Conservation (phyloP, 2,329 filamentous ascomycete species). For the Triangularia verruculosa region DNA sequence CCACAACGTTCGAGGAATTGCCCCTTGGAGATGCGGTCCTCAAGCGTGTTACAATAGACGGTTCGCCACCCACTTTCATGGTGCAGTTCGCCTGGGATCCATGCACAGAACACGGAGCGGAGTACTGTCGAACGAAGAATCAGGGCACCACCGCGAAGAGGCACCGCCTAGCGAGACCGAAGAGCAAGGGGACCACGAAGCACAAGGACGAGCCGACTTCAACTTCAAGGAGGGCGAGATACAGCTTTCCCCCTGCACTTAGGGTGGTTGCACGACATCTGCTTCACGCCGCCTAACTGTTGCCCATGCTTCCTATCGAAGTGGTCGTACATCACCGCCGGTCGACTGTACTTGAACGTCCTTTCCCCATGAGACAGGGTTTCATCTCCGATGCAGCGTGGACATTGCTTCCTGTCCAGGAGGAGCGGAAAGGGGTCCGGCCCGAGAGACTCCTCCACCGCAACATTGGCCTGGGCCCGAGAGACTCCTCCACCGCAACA, state of each 20-base stretch:
- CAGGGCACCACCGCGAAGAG: neutral
- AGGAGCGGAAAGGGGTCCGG: no score
- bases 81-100: conserved; percentile 4
- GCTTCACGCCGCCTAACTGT: no score
- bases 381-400: no score
- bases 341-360: no score
- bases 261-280: no score
- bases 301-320: no score
- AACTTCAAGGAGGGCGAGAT: neutral
- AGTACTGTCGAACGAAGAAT: neutral
- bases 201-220: conserved; percentile 1
- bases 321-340: no score
- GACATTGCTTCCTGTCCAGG: no score
- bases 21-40: conserved; percentile 6
- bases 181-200: conserved; percentile 1
- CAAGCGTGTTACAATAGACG: conserved; percentile 8
- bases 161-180: conserved; percentile 2
- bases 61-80: conserved; percentile 17
- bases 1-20: conserved; percentile 6
- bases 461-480: no score
- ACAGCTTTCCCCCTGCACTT: no score
- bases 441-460: no score
- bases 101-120: neutral
- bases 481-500: conserved; percentile 8
- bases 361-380: no score